Conservation (phyloP, 257 asterid species). For the Jacaranda copaia region DNA sequence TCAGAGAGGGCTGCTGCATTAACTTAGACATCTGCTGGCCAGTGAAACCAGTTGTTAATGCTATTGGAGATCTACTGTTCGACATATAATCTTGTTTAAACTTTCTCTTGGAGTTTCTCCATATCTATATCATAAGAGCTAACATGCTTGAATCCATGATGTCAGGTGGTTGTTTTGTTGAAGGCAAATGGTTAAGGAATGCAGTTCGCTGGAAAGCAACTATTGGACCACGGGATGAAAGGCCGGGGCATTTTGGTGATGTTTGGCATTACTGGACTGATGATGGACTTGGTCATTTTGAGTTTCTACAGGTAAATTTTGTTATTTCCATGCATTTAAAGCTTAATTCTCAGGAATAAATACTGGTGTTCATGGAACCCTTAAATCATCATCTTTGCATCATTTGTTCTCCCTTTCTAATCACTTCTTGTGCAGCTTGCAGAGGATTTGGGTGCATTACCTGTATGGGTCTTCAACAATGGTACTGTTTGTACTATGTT, state of each 20-base stretch:
- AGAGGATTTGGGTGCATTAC: slow-evolving; percentile 88
- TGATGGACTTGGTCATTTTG: slow-evolving; percentile 90
- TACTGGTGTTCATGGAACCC: slow-evolving; percentile 27
- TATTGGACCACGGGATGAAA: slow-evolving; percentile 94
- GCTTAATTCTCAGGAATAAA: neutral
- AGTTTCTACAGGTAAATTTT: slow-evolving; percentile 78
- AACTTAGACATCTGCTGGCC: no score
- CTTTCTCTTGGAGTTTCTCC: neutral
- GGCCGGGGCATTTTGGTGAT: slow-evolving; percentile 97
- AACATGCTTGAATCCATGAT: slow-evolving; percentile 30
- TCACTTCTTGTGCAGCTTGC: slow-evolving; percentile 92
- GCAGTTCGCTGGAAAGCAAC: slow-evolving; percentile 99
- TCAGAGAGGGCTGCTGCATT: no score
- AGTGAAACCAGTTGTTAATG: no score
- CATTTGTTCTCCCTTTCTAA: slow-evolving; percentile 14
- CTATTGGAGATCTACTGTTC: neutral
- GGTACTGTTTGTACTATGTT: slow-evolving; percentile 54
- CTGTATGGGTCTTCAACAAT: slow-evolving; percentile 97
- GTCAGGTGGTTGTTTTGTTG: slow-evolving; percentile 97
- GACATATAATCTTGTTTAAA: neutral
- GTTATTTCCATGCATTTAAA: slow-evolving; percentile 19
- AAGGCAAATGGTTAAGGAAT: slow-evolving; percentile 89
- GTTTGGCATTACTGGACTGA: slow-evolving; percentile 99
- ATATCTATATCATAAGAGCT: neutral
- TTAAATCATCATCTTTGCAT: neutral